phyloP scores from a whole-genome alignment of 169 alveolate genomes.

The Cryptosporidium meleagridis region DNA sequence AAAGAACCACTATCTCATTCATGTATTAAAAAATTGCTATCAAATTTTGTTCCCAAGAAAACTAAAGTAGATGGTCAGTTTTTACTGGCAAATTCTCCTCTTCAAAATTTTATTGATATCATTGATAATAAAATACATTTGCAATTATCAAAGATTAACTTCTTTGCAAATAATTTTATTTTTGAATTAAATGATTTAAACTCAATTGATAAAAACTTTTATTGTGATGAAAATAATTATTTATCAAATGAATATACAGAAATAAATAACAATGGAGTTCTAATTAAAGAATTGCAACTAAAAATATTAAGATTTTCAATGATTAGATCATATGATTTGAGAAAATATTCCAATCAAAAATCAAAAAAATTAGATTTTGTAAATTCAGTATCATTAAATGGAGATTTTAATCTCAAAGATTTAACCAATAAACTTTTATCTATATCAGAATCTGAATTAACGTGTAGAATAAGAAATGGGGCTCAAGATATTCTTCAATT shows the following conservation, averaged over 20 bases:
- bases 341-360: neutral
- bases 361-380: neutral
- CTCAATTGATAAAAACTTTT: neutral
- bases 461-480: neutral
- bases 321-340: neutral
- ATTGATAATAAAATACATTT: neutral
- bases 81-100: neutral
- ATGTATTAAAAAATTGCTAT: neutral
- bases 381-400: neutral
- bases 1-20: neutral
- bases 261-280: neutral
- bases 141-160: neutral
- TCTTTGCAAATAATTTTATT: neutral
- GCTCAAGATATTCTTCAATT: neutral
- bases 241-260: neutral
- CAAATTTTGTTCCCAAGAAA: neutral
- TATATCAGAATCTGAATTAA: constrained; percentile 13
- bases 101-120: neutral
- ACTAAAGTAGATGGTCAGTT: neutral
- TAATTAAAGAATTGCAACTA: neutral
- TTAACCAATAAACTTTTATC: neutral
- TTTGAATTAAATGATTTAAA: neutral
- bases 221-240: neutral
- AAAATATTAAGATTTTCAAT: neutral
- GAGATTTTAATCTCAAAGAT: neutral